Conservation (phyloP, 2,329 filamentous ascomycete genomes). For the Fusarium austroafricanum region DNA sequence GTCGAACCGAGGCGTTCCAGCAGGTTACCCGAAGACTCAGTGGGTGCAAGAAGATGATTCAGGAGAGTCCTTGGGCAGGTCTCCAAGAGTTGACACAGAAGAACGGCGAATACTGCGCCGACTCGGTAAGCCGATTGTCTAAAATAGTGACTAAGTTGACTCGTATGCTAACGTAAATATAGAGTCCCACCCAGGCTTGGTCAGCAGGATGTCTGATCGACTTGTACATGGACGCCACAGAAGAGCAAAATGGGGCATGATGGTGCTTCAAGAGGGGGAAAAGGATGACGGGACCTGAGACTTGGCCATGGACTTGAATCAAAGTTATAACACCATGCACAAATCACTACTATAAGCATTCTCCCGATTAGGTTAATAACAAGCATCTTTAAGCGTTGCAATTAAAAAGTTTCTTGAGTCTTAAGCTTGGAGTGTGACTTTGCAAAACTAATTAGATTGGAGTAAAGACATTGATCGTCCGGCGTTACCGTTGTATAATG, state of each 20-base stretch:
- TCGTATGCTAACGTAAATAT: conserved; percentile 30
- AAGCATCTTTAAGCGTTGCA: conserved; percentile 25
- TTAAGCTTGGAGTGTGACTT: not conserved
- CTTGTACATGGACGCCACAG: conserved; percentile 89
- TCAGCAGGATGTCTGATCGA: conserved; percentile 95
- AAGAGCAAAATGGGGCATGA: conserved; percentile 55
- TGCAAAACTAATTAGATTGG: not conserved
- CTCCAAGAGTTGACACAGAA: conserved; percentile 94
- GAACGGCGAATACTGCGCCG: conserved; percentile 82
- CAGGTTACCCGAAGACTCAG: conserved; percentile 87
- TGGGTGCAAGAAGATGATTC: conserved; percentile 87
- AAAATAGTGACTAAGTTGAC: not conserved
- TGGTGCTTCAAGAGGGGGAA: conserved; percentile 15
- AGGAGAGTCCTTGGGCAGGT: conserved; percentile 86
- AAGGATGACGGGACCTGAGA: conserved; percentile 3
- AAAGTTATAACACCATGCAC: conserved; percentile 23
- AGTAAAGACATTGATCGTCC: not conserved
- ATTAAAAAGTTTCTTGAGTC: not conserved
- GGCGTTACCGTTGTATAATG: not conserved
- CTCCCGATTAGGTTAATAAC: conserved; percentile 36
- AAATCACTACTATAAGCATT: conserved; percentile 18
- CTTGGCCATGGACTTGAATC: conserved; percentile 22
- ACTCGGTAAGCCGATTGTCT: conserved; percentile 75
- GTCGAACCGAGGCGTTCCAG: conserved; percentile 89
- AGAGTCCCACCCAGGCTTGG: conserved; percentile 97